Percentiles rank a stretch among this genome's conserved stretches.
Evolutionary conservation across 202 grass and related monocot species (phyloP).

Genomic region (Dendrocalamus latiflorus): DNA sequence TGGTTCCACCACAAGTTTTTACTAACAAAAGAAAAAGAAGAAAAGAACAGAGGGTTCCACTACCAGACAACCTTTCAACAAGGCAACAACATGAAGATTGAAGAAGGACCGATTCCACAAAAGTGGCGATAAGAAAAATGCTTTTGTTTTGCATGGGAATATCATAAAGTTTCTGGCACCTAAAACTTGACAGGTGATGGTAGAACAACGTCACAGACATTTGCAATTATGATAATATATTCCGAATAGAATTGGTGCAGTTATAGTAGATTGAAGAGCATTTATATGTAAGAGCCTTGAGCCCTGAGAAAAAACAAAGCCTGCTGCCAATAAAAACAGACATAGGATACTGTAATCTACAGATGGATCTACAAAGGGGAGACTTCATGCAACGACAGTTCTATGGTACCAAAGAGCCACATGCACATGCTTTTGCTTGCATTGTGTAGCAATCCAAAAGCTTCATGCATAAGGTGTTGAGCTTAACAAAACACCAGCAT

Average conservation of each 20-base stretch:
- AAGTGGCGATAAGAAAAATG: not conserved
- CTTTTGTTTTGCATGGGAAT: not conserved
- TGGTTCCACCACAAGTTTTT: not conserved
- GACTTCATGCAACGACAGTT: not conserved
- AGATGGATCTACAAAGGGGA: not conserved
- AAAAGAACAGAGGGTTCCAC: not conserved
- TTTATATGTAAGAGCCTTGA: not conserved
- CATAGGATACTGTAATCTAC: not conserved
- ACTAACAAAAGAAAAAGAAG: not conserved
- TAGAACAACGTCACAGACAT: not conserved
- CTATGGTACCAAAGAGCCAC: not conserved
- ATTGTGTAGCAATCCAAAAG: not conserved
- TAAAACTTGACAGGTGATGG: not conserved
- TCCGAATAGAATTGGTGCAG: not conserved
- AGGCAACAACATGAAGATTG: not conserved
- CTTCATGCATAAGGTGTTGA: not conserved
- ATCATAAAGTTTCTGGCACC: not conserved
- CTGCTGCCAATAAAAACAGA: not conserved
- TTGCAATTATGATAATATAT: not conserved
- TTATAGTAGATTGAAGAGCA: not conserved
- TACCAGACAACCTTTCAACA: not conserved
- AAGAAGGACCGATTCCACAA: not conserved
- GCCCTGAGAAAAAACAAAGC: not conserved
- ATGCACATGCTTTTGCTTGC: not conserved
- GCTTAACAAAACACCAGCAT: not conserved